Conservation (phyloP, 2,329 filamentous ascomycete species). For the Fonsecaea erecta region DNA sequence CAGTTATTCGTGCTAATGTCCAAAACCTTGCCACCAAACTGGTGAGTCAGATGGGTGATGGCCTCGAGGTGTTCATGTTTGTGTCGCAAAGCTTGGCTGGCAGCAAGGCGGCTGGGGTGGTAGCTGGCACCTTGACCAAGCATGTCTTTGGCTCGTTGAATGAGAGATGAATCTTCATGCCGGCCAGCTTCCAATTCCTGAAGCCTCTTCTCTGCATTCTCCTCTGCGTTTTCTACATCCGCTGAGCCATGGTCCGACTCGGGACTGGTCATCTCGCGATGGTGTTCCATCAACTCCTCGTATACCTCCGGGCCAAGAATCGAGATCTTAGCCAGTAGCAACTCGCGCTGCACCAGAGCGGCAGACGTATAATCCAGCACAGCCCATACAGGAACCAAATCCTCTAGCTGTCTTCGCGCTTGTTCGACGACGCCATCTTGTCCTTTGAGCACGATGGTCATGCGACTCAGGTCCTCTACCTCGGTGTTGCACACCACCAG, state of each 20-base stretch:
- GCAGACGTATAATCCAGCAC: slow-evolving; percentile 94
- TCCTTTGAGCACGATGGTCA: slow-evolving; percentile 97
- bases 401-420: slow-evolving; percentile 90
- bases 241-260: slow-evolving; percentile 42
- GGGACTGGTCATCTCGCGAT: slow-evolving; percentile 79
- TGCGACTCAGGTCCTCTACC: slow-evolving; percentile 92
- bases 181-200: slow-evolving; percentile 47
- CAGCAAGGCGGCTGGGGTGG: slow-evolving; percentile 84
- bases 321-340: slow-evolving; percentile 94
- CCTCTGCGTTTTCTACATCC: slow-evolving; percentile 45
- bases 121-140: slow-evolving; percentile 63
- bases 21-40: slow-evolving; percentile 95
- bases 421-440: slow-evolving; percentile 98
- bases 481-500: slow-evolving; percentile 98
- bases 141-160: slow-evolving; percentile 36
- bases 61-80: slow-evolving; percentile 97
- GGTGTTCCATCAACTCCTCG: slow-evolving; percentile 92
- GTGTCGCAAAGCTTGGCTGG: slow-evolving; percentile 87
- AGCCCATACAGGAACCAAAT: slow-evolving; percentile 96
- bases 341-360: slow-evolving; percentile 91
- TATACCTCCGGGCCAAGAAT: slow-evolving; percentile 98
- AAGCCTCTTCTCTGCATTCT: slow-evolving; percentile 36
- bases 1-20: slow-evolving; percentile 99
- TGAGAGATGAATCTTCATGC: slow-evolving; percentile 33
- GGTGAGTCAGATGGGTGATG: slow-evolving; percentile 95